Base-by-base conservation (phyloP, 768 basidiomycete species). In the Tricholomella constricta region DNA sequence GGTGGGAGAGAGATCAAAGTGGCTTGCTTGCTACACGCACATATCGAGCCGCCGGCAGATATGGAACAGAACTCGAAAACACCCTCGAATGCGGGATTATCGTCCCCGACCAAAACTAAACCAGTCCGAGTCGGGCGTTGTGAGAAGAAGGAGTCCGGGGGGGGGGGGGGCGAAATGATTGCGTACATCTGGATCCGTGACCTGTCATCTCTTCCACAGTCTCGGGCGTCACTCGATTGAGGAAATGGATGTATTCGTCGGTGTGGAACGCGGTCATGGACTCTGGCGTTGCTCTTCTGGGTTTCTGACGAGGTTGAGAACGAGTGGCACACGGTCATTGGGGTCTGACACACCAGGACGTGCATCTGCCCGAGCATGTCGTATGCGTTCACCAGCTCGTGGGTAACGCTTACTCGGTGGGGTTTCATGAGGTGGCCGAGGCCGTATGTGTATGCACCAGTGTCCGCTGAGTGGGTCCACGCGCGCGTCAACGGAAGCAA, bases 21-120 rank as follows among this genome's bases (percentile, higher is more conserved):
- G 41, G 19, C n/a, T n/a, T n/a, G n/a, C n/a, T n/a, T n/a, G n/a
- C n/a, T n/a, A n/a, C n/a, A 64, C 86, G 57, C 56, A 92, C 94
- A 83, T 67, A 97, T 89, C 3, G 94, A 94, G 1, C 97, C 95
- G 11, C 96, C 96, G 0, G 97, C 94, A 0, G 93, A 95, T 51
- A 98, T 94, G 4, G 94, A 89, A 67, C 94, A 96, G 62, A 98
- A 99, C 62, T 99, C 97, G 60, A 94, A 98, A 0, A 98, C 72
- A 0, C 96, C 97, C 61, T 98, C 97, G 56, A 96, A 99, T 1
- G 94, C 83, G 7, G 96, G 97, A 63, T 97, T 98, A 68, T 98
- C 97, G 50, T 97, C 94, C 32, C 94, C 94, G 20, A 91, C 80
- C 19, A 80, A 67, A 56, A 78, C 78, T 80, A 41, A n/a, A n/a